These are phyloP conservation scores for Asparagopsis taxiformis DNA, from an alignment of 31 red algal species.

Conservation along the genomic window DNA sequence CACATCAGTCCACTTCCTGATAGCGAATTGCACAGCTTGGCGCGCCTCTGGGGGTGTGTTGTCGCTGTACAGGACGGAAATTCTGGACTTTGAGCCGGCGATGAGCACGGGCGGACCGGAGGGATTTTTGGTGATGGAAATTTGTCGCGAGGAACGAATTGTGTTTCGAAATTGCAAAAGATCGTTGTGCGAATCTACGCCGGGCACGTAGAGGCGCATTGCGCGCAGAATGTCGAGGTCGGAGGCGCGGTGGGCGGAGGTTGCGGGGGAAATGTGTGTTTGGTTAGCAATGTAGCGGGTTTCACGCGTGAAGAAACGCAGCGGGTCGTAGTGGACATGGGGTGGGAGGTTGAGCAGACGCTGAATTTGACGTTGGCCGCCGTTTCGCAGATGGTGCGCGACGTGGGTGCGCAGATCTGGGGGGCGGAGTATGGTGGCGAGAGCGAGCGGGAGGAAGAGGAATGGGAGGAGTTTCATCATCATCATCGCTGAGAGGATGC, in stretches of 20 bases:
- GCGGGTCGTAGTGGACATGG: slow-evolving; percentile 26
- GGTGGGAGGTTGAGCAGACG: slow-evolving; percentile 5
- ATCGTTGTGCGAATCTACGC: slow-evolving; percentile 12
- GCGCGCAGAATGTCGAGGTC: slow-evolving; percentile 31
- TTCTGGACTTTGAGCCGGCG: not conserved
- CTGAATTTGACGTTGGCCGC: slow-evolving; percentile 20
- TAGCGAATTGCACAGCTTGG: slow-evolving; percentile 13
- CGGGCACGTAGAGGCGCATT: slow-evolving; percentile 24
- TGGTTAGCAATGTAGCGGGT: not conserved
- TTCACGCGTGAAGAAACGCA: slow-evolving; percentile 9
- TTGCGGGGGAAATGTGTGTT: slow-evolving; percentile 9
- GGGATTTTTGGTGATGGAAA: not conserved
- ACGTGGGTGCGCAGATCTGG: not conserved
- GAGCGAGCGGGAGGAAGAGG: not conserved
- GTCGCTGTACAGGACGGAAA: slow-evolving; percentile 11
- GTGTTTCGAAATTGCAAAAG: not conserved
- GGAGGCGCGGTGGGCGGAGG: slow-evolving; percentile 6
- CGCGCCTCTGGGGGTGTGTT: slow-evolving; percentile 11
- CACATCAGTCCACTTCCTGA: slow-evolving; percentile 29
- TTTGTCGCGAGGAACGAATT: not conserved
- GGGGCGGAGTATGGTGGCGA: not conserved
- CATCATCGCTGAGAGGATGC: too few relatives aligned
- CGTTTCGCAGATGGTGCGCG: slow-evolving; percentile 11
- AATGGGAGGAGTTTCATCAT: slow-evolving; percentile 1
- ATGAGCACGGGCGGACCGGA: not conserved